Evolutionary conservation across 805 yeast species (phyloP), one percentile per base, ranked within the genome.

Genomic region (Lachancea nothofagi): DNA sequence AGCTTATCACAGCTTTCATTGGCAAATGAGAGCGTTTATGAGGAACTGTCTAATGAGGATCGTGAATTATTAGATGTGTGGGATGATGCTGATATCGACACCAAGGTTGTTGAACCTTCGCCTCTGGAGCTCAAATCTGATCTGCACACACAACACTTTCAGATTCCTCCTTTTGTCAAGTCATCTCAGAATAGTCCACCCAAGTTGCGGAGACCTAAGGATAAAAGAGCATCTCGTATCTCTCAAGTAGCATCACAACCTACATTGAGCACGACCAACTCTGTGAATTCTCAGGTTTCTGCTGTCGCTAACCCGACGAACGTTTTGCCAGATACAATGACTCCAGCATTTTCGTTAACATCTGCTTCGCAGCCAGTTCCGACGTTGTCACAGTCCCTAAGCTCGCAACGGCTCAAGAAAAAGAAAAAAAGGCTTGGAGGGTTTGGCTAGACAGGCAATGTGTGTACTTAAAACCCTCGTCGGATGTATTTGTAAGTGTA

Each of bases 401-500:
- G 38, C 33, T 41, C 45, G 25, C 50, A 45, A 23, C 35, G 49
- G 15, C 32, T 43, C 4, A 59, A 55, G 41, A 62, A 58, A 49
- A 66, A 61, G 49, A 72, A 69, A 61, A 71, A 68, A 52, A 68
- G 64, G 46, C 65, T 67, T 41, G 68, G 76, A 12, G 79, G 79
- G 3, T 74, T 75, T 55, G 71, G 69, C 20, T 73, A 50, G 34
- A 14, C 12, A 19, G 13, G 10, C 13, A 10, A 5, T 19, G 14
- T 18, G 14, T 17, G 25, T 23, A 8, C 25, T 10, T 23, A 10
- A 8, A 23, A 23, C 10, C 25, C 25, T 23, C 25, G 25, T 8
- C 25, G n/a, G n/a, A n/a, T n/a, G n/a, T n/a, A n/a, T n/a, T n/a
- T n/a, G n/a, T n/a, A n/a, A n/a, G n/a, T 23, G 25, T 23, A 8